phyloP scores from a whole-genome alignment of 208 protist species.

The Leishmania guyanensis region DNA sequence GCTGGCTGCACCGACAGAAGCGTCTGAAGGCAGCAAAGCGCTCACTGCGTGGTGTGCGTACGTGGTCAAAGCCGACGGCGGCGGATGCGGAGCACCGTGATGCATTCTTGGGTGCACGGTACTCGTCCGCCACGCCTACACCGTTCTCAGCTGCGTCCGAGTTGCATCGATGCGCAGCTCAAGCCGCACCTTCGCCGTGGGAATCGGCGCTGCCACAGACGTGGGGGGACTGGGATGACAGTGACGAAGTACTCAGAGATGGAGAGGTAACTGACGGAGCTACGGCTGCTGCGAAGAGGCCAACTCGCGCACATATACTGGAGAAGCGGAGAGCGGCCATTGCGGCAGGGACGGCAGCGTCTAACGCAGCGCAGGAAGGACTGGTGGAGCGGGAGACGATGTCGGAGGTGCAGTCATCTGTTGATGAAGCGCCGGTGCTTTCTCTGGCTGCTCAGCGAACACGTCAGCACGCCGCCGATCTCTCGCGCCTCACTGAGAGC shows the following conservation, averaged over 20 bases:
- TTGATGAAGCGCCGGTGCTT: background rate
- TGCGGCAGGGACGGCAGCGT: slow-evolving; percentile 11
- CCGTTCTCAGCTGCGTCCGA: background rate
- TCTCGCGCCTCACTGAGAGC: slow-evolving; percentile 15
- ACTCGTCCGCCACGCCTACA: background rate
- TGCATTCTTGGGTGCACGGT: background rate
- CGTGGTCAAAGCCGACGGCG: background rate
- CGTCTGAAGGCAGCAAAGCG: slow-evolving; percentile 13
- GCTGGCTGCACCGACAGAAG: slow-evolving; percentile 25
- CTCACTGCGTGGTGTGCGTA: background rate
- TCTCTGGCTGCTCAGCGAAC: slow-evolving; percentile 13
- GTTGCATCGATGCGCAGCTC: slow-evolving; percentile 11
- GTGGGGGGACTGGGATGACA: background rate
- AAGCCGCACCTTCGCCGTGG: slow-evolving; percentile 37
- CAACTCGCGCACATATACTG: slow-evolving; percentile 1
- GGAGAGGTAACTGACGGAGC: background rate
- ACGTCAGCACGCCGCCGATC: slow-evolving; percentile 16
- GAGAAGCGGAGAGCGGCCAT: slow-evolving; percentile 7
- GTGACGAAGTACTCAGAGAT: background rate
- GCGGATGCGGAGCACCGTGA: background rate
- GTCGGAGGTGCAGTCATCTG: background rate
- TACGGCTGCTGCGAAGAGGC: background rate
- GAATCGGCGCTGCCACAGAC: slow-evolving; percentile 29
- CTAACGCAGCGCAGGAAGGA: background rate
- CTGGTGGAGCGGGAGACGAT: background rate